Base-by-base conservation (phyloP, 1,139 yeast species). In the Saccharomycopsis phalli region DNA sequence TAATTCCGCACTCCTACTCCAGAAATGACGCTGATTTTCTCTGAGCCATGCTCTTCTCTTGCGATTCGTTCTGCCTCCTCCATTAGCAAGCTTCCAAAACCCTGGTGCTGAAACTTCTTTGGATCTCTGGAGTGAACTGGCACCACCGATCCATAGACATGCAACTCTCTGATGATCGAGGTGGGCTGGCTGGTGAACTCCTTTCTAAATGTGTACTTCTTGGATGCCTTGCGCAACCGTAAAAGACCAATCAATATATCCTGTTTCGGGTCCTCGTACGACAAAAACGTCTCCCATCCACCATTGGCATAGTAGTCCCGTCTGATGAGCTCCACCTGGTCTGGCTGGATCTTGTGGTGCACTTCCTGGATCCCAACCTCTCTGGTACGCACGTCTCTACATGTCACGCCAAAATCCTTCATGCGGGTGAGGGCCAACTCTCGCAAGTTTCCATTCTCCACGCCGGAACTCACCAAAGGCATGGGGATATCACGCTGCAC, bases 291-390 rank as follows among this genome's bases (percentile, higher is more conserved):
- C 63, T 91, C 97, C 99, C 99, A 91, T 26, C 99, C 98, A 30
- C 95, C 98, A 55, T 91, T 91, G 35, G 99, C 99, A 49, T 81
- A 81, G 61, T 91, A 91, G 58, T 91, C 99, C 56, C 99, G 76
- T 57, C 99, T 76, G 43, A 91, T 84, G 42, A 91, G 66, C 61
- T 91, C 99, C 14, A 91, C 95, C 60, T 91, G 97, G 56, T 93
- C 97, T 0, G 99, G 99, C 32, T 83, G 83, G 22, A 93, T 95
- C 59, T 88, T 88, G 59, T 88, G 95, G 59, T 91, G 98, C 3
- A 91, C 97, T 58, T 91, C 98, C 61, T 91, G 97, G 46, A 91
- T 91, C 47, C 99, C 99, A 23, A 93, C 99, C 63, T 91, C 99
- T 62, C 99, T 75, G 1, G 98, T 87, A 59, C 99, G 77, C n/a